Evolutionary conservation across 2,329 filamentous ascomycete species (phyloP).

Genomic region (Trichophyton benhamiae): DNA sequence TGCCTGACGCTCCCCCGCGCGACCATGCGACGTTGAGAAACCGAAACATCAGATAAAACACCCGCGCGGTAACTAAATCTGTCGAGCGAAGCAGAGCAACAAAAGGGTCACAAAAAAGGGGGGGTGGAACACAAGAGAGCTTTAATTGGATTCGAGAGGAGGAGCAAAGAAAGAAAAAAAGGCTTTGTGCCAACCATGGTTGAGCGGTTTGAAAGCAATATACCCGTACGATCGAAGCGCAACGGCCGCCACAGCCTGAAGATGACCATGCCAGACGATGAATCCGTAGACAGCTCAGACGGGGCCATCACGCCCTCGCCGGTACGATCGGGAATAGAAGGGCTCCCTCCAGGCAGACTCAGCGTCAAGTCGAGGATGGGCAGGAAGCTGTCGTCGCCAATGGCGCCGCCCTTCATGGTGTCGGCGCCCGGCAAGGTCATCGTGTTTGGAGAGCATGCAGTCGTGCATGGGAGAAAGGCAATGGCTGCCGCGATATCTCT

Average conservation of each 20-base stretch:
- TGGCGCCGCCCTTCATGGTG: slow-evolving; percentile 89
- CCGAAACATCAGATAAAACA: background rate
- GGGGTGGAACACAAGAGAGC: no score
- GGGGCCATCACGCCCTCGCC: slow-evolving; percentile 21
- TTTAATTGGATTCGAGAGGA: no score
- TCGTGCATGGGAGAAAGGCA: slow-evolving; percentile 94
- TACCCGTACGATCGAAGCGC: slow-evolving; percentile 2
- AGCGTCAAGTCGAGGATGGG: slow-evolving; percentile 11
- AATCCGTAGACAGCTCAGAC: slow-evolving; percentile 22
- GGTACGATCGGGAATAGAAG: slow-evolving; percentile 13
- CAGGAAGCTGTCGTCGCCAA: slow-evolving; percentile 42
- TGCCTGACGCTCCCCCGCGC: background rate
- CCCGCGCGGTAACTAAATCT: no score
- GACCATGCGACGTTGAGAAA: background rate
- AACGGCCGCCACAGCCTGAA: background rate
- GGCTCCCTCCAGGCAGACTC: slow-evolving; percentile 13
- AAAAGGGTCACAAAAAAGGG: no score
- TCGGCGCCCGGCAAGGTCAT: slow-evolving; percentile 97
- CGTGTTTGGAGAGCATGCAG: slow-evolving; percentile 92
- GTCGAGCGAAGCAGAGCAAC: no score
- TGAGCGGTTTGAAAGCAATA: slow-evolving; percentile 4
- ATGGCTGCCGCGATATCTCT: slow-evolving; percentile 92
- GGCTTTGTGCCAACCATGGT: background rate
- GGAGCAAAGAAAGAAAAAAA: background rate
- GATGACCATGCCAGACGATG: slow-evolving; percentile 11